A percentile compares a stretch with the other conserved stretches of the same genome.
phyloP scores from a whole-genome alignment of 164 flowering plant genomes.

The Santalum album region DNA sequence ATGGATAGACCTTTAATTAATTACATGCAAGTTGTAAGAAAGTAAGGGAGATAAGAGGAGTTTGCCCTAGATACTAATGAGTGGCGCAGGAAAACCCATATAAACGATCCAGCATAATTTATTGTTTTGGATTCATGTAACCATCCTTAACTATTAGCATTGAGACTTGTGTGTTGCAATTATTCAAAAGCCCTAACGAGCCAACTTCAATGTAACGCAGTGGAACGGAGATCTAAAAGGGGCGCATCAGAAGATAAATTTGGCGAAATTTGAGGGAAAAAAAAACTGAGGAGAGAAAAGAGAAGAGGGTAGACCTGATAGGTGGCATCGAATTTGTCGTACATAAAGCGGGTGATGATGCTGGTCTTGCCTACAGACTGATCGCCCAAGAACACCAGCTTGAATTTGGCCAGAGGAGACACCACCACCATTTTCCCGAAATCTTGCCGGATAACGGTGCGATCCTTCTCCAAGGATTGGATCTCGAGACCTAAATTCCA shows the following conservation, averaged over 20 bases:
- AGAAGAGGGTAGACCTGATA: slow-evolving; percentile 46
- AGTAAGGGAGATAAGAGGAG: no score
- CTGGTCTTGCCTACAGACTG: slow-evolving; percentile 88
- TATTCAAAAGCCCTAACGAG: no score
- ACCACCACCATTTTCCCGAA: slow-evolving; percentile 44
- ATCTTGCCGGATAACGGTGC: neutral
- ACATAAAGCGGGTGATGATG: slow-evolving; percentile 88
- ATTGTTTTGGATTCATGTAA: no score
- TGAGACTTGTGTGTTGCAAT: no score
- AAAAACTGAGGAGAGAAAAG: neutral
- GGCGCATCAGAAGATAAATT: neutral
- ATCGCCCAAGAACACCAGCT: slow-evolving; percentile 75
- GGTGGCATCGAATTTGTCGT: slow-evolving; percentile 79
- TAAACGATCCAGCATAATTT: no score
- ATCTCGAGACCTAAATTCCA: slow-evolving; percentile 16
- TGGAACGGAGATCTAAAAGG: neutral
- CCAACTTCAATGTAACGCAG: no score
- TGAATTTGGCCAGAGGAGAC: slow-evolving; percentile 75
- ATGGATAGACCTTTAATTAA: no score
- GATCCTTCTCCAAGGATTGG: neutral
- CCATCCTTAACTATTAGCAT: no score
- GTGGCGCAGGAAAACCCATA: no score
- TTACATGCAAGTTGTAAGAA: no score
- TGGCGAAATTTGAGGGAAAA: neutral
- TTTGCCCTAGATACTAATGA: no score